These are phyloP conservation scores for Yarrowia porcina DNA, from an alignment of 805 yeast species.

Conservation along the genomic window DNA sequence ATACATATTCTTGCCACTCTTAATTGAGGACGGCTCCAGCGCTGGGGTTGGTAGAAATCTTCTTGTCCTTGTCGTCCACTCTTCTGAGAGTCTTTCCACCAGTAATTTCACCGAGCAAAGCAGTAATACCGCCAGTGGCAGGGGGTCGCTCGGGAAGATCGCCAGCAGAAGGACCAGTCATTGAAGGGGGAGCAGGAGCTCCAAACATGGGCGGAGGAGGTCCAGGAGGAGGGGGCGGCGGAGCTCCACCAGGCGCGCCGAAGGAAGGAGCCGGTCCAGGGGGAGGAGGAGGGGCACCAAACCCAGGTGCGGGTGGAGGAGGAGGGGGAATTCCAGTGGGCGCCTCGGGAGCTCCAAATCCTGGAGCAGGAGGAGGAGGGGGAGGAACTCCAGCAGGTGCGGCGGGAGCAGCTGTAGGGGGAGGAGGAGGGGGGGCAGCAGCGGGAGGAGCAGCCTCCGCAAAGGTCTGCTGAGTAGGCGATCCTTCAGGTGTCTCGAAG, in stretches of 20 bases:
- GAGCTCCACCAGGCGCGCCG: slow-evolving; percentile 34
- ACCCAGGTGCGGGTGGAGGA: slow-evolving; percentile 43
- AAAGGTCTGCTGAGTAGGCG: slow-evolving; percentile 32
- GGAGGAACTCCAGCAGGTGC: slow-evolving; percentile 38
- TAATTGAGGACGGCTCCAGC: slow-evolving; percentile 18
- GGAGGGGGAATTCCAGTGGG: slow-evolving; percentile 33
- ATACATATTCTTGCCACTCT: neutral
- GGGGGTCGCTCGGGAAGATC: slow-evolving; percentile 28
- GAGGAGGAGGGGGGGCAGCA: slow-evolving; percentile 41
- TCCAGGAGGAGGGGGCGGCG: slow-evolving; percentile 39
- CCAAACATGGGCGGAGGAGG: slow-evolving; percentile 40
- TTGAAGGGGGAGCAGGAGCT: slow-evolving; percentile 38
- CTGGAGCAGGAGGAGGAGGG: slow-evolving; percentile 38
- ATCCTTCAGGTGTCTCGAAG: slow-evolving; percentile 17
- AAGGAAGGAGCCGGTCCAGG: slow-evolving; percentile 48
- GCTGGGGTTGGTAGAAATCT: slow-evolving; percentile 29
- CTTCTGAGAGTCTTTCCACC: slow-evolving; percentile 37
- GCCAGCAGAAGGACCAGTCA: slow-evolving; percentile 35
- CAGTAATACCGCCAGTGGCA: slow-evolving; percentile 33
- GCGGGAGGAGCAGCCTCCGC: slow-evolving; percentile 39
- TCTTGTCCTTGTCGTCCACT: slow-evolving; percentile 36
- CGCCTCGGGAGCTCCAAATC: slow-evolving; percentile 32
- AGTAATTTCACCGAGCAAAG: slow-evolving; percentile 39
- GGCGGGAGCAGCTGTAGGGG: slow-evolving; percentile 23
- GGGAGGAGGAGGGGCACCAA: slow-evolving; percentile 37